A percentile compares a stretch with the other conserved stretches of the same genome.
These are phyloP conservation scores for Lasiosphaeria miniovina DNA, from an alignment of 495 filamentous ascomycete genomes.

Conservation along the genomic window DNA sequence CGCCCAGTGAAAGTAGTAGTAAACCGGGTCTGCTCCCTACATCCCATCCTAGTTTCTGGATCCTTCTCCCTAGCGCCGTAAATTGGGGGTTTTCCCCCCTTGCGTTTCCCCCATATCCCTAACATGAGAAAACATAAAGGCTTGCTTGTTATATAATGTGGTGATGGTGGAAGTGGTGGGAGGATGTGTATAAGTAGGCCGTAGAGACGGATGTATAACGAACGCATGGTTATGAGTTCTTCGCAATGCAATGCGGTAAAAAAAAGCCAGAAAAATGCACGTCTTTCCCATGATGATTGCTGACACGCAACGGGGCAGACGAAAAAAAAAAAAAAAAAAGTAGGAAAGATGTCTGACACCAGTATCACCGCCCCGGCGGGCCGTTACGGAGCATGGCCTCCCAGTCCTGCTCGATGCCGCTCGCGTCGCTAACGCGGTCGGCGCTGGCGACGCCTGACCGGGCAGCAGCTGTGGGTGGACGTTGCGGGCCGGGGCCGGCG, in stretches of 20 bases:
- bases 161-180: no score
- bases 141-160: no score
- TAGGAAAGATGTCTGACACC: background rate
- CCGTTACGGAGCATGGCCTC: conserved; percentile 27
- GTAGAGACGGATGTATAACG: no score
- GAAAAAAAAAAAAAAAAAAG: background rate
- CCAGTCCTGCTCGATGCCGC: conserved; percentile 28
- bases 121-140: no score
- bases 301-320: background rate
- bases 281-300: conserved; percentile 1
- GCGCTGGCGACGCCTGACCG: background rate
- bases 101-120: no score
- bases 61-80: no score
- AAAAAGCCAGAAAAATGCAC: background rate
- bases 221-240: no score
- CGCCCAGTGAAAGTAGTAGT: no score
- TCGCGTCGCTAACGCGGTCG: conserved; percentile 15
- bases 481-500: background rate
- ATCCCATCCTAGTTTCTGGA: no score
- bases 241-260: background rate
- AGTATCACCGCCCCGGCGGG: conserved; percentile 13
- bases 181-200: no score
- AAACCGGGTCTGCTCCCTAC: no score
- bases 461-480: background rate
- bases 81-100: no score